Percentiles rank a stretch among this genome's conserved stretches.
Evolutionary conservation across 768 basidiomycete genomes (phyloP).

Genomic region (Termitomyces sp.): DNA sequence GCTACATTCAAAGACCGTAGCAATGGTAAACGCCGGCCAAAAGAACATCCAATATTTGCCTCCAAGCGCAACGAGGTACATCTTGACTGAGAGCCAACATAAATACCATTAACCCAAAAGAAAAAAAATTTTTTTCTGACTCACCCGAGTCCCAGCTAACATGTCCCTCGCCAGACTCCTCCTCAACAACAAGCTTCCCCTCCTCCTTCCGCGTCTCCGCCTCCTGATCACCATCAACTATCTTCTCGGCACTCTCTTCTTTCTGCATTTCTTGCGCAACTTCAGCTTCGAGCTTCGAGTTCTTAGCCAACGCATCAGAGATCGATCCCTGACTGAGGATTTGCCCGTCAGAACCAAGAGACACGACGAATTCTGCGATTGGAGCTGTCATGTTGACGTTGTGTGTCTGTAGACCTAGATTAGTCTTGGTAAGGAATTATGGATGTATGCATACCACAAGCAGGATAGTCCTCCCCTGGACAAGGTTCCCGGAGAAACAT

Average conservation of each 20-base stretch:
- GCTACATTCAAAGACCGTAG: constrained; percentile 16
- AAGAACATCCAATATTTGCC: constrained; percentile 29
- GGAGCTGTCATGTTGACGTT: constrained; percentile 46
- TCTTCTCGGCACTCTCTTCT: constrained; percentile 19
- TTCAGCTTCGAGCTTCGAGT: constrained; percentile 20
- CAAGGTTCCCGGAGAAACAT: constrained; percentile 76
- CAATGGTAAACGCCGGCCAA: constrained; percentile 22
- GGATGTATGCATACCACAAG: constrained; percentile 51
- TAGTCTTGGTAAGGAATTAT: neutral
- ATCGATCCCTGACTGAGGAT: constrained; percentile 45
- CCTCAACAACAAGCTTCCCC: constrained; percentile 56
- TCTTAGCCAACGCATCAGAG: constrained; percentile 39
- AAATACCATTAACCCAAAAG: neutral
- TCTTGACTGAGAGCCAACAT: constrained; percentile 19
- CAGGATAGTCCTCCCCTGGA: constrained; percentile 71
- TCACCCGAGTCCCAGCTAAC: constrained; percentile 45
- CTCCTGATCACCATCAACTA: constrained; percentile 14
- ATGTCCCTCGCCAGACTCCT: constrained; percentile 57
- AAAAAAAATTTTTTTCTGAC: neutral
- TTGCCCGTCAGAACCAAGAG: constrained; percentile 47
- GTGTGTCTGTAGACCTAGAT: constrained; percentile 29
- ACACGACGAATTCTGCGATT: constrained; percentile 52
- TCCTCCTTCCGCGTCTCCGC: constrained; percentile 22
- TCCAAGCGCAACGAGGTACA: constrained; percentile 32
- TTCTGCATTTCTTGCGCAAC: constrained; percentile 25